Base-by-base conservation (phyloP, 2,329 filamentous ascomycete genomes). In the Anisogramma anomala region DNA sequence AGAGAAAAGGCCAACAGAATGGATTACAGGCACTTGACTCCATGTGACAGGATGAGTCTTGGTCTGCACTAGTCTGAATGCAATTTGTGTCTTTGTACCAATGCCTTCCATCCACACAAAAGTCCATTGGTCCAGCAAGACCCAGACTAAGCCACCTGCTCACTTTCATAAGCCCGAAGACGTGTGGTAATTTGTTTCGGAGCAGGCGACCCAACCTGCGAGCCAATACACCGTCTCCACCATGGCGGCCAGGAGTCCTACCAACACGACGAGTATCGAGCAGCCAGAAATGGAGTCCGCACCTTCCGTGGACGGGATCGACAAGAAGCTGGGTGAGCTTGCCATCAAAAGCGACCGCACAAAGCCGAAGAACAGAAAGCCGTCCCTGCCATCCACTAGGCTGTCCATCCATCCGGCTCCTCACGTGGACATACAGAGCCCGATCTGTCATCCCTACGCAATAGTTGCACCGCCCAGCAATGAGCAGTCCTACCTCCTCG, bases 401-500 rank as follows among this genome's bases (percentile, higher is more conserved):
- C 25, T 41, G 32, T 33, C 23, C 17, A 34, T 41, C 10, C 32
- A 35, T 8, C 32, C 38, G 6, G 14, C n/a, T 17, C 30, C 36
- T 7, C 35, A 33, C 13, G 9, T 27, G 10, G 23, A 15, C 10
- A 20, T 33, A 3, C 20, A 26, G 6, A 39, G 22, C 26, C 28
- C 56, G 13, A 49, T 59, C 42, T 53, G 66, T 33, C 53, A 58
- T 3, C 62, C 61, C 2, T 59, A 66, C 1, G 52, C 64, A 0
- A 60, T 67, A 36, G 58, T 64, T 14, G 61, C 63, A 4, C 57
- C 73, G 4, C 57, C 73, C 3, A 60, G 64, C 39, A 53, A 55
- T 3, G 71, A 78, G 49, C 59, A 62, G 10, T 54, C 62, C 6
- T 72, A 73, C 43, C 63, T 76, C 14, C 42, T 61, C 1, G 45